Evolutionary conservation across 2,329 filamentous ascomycete genomes (phyloP), one percentile per base, ranked within the genome.

Genomic region (Ciborinia camelliae): DNA sequence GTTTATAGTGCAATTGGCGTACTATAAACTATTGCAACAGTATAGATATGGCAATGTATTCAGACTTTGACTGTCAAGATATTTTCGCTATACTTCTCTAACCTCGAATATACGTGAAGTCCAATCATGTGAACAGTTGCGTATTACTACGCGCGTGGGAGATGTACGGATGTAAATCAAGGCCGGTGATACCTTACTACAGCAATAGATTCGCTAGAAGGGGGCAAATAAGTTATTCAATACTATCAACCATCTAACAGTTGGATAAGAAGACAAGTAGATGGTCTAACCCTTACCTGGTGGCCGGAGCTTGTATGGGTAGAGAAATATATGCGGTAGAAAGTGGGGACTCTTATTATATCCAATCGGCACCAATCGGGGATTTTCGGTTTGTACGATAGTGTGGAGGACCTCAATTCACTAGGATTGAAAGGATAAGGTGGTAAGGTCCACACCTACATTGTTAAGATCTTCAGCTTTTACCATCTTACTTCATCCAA

Each of bases 1-100:
- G 37, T 66, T 32, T 66, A 66, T 15, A 26, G 37, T 54, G 23
- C 60, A 57, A 8, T 57, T 30, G 26, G 53, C 12, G 26, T 15
- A 35, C 20, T 28, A 12, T 52, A 52, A 26, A 14, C 18, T 52
- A 12, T n/a, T n/a, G 8, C 0, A 32, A 20, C 50, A 12, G 28
- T 12, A 20, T 20, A 12, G 1, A 20, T 28, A 35, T 5, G 26
- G 26, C 28, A 8, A 6, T 6, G 3, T 50, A 6, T 18, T 50
- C 15, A 28, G 47, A 8, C 5, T 28, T 28, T 28, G 18, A 18
- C 6, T 48, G 1, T 26, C 10, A 26, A 23, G 10, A 14, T 15
- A 15, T 23, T 7, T 43, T 18, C 41, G 41, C 20, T 4, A 20
- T 43, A 20, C 18, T 43, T 43, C 14, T 43, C 18, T 4, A 43